A percentile compares a stretch with the other conserved stretches of the same genome.
Evolutionary conservation across 441 rosid species (phyloP).

Genomic region (Bocquillonia castaneifolia): DNA sequence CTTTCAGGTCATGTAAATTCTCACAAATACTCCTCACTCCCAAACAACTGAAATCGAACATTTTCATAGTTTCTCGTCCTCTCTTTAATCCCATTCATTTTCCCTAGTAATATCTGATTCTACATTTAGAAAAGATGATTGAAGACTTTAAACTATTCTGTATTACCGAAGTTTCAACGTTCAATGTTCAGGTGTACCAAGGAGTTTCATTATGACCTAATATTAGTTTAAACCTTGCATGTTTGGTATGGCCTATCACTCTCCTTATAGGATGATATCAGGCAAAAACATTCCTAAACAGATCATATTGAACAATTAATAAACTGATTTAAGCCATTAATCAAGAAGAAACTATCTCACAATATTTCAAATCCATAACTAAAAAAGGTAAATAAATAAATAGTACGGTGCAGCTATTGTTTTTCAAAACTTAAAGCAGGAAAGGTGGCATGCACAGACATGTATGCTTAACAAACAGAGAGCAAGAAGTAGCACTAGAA

Average conservation of each 20-base stretch:
- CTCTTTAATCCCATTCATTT: neutral
- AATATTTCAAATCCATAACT: neutral
- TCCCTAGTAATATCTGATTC: neutral
- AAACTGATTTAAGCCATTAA: neutral
- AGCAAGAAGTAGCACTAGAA: neutral
- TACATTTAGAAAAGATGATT: no score
- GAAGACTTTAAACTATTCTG: neutral
- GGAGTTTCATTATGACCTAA: neutral
- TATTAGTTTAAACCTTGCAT: neutral
- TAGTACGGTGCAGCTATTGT: neutral
- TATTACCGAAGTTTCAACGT: neutral
- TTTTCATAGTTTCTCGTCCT: neutral
- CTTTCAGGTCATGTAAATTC: neutral
- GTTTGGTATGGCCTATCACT: neutral
- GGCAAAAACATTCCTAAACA: neutral
- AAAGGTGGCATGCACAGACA: conserved; percentile 4
- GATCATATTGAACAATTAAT: neutral
- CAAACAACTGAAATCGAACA: neutral
- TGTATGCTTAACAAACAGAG: neutral
- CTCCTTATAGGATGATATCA: neutral
- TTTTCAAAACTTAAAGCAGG: neutral
- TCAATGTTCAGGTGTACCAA: neutral
- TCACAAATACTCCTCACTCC: neutral
- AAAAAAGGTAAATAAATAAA: neutral
- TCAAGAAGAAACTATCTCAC: neutral